Percentiles rank a stretch among this genome's conserved stretches.
Conservation (phyloP, 257 asterid species). For the Verbena officinalis region DNA sequence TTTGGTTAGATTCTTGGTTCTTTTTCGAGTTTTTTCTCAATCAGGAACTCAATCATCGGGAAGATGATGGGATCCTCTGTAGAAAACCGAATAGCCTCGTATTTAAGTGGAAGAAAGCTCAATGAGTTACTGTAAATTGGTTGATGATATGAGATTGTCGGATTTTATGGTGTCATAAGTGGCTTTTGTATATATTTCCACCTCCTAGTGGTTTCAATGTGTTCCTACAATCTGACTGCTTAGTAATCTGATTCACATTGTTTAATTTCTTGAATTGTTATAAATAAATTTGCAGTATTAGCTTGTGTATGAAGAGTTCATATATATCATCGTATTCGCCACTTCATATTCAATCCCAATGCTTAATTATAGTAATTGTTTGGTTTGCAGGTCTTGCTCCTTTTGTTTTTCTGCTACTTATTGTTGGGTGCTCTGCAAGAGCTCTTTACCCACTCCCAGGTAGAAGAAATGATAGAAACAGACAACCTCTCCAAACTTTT, state of each 20-base stretch:
- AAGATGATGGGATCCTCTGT: not conserved
- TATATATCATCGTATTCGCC: not conserved
- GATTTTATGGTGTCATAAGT: not conserved
- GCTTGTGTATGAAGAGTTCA: not conserved
- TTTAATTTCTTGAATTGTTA: not conserved
- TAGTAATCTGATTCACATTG: not conserved
- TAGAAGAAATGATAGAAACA: constrained; percentile 77
- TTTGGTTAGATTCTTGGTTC: not conserved
- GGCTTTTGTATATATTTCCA: not conserved
- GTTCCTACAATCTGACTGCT: not conserved
- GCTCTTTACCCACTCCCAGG: constrained; percentile 91
- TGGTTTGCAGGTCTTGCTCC: constrained; percentile 62
- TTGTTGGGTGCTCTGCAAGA: constrained; percentile 75
- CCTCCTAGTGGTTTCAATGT: not conserved
- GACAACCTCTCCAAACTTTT: constrained; percentile 76
- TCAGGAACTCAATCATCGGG: not conserved
- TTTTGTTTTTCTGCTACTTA: constrained; percentile 59
- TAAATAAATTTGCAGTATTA: not conserved
- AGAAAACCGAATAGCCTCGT: not conserved
- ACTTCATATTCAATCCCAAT: not conserved
- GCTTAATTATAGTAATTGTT: constrained; percentile 12
- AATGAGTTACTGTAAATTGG: not conserved
- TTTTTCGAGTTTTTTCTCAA: not conserved
- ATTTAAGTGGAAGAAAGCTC: not conserved
- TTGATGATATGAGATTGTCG: not conserved